These are phyloP conservation scores for Triticum urartu DNA, from an alignment of 176 grass and related monocot species.

Conservation along the genomic window DNA sequence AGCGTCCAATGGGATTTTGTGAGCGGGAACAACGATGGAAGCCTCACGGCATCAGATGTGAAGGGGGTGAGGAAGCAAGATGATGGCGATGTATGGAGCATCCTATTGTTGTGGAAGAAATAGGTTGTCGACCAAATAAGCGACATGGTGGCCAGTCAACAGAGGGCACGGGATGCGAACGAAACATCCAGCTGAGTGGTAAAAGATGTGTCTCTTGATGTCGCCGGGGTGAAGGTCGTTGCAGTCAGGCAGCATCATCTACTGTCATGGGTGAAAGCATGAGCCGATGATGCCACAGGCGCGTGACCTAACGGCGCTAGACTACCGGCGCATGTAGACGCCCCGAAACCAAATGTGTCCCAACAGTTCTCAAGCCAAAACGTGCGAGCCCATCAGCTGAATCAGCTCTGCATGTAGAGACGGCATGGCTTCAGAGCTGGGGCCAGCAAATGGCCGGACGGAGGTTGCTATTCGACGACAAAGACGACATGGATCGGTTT, in stretches of 20 bases:
- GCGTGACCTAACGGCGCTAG: background rate
- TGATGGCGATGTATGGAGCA: no score
- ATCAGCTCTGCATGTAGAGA: background rate
- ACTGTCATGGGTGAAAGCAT: background rate
- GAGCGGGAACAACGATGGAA: no score
- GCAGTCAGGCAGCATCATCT: background rate
- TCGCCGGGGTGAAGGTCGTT: background rate
- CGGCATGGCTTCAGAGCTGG: background rate
- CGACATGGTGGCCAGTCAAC: background rate
- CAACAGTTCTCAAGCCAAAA: background rate
- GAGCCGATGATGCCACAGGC: background rate
- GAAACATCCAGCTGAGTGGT: background rate
- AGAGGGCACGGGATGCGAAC: background rate
- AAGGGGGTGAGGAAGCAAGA: no score
- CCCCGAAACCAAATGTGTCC: background rate
- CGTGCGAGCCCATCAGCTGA: background rate
- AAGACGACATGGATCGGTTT: no score
- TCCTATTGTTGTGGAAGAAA: no score
- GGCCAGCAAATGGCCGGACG: background rate
- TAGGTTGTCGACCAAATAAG: no score
- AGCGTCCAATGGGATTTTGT: no score
- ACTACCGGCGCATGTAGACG: background rate
- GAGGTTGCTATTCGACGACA: no score
- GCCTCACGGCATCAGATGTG: no score
- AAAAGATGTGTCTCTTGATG: background rate